Conservation (phyloP, 352 stramenopile genomes). For the Blastocystis sp. region DNA sequence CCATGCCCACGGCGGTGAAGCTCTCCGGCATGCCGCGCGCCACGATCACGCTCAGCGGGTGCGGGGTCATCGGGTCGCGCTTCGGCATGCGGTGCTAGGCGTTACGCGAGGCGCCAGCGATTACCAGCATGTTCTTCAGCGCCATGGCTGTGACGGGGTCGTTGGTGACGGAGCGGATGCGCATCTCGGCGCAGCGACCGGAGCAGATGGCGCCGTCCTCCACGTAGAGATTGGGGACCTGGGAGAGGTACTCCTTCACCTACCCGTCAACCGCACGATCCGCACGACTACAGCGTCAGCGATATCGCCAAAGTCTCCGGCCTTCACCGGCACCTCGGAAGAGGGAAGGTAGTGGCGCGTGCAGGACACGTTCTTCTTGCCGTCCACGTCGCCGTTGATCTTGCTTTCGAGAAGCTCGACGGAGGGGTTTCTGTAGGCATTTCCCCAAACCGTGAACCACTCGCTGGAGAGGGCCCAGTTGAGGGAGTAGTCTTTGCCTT, state of each 20-base stretch:
- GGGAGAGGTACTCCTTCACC: constrained; percentile 64
- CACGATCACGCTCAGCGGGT: constrained; percentile 54
- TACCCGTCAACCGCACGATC: not conserved
- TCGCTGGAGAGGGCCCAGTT: constrained; percentile 56
- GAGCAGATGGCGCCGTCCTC: constrained; percentile 52
- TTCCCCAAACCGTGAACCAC: constrained; percentile 63
- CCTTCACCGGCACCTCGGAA: constrained; percentile 4
- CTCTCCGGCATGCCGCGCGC: constrained; percentile 40
- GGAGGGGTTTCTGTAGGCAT: constrained; percentile 67
- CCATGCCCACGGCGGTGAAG: not conserved
- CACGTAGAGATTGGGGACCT: constrained; percentile 65
- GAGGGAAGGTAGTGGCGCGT: constrained; percentile 17
- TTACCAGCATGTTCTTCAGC: constrained; percentile 60
- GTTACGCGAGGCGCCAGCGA: not conserved
- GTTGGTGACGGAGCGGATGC: constrained; percentile 54
- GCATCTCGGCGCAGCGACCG: constrained; percentile 24
- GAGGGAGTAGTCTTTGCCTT: constrained; percentile 44
- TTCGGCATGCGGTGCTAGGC: constrained; percentile 39
- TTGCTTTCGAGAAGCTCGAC: constrained; percentile 21
- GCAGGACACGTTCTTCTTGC: constrained; percentile 10
- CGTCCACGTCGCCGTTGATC: constrained; percentile 30
- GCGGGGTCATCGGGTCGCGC: constrained; percentile 51
- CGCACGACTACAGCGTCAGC: not conserved
- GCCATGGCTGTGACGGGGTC: constrained; percentile 49
- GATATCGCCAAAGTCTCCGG: constrained; percentile 46